Evolutionary conservation across 129 eudicot genomes (phyloP).

Genomic region (Logfia minima): DNA sequence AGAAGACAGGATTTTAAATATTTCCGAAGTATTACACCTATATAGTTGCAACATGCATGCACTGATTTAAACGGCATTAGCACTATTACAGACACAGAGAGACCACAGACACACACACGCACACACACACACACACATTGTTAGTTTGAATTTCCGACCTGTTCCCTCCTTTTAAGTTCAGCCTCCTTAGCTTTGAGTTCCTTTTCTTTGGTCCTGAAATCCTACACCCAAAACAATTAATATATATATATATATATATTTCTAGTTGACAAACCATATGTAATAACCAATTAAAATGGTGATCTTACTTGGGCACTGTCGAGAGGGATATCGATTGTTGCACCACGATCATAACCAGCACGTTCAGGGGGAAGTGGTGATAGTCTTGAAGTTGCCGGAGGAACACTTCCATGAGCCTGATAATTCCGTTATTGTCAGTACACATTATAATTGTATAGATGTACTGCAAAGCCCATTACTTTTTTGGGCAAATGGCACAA

Average conservation of each 20-base stretch:
- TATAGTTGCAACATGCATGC: background rate
- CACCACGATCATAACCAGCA: conserved; percentile 73
- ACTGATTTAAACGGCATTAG: background rate
- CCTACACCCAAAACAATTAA: conserved; percentile 40
- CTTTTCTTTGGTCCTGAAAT: conserved; percentile 68
- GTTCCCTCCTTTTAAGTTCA: conserved; percentile 77
- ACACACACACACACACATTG: background rate
- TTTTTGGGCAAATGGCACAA: background rate
- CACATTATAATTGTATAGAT: background rate
- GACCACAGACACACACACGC: too few species aligned
- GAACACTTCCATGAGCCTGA: conserved; percentile 77
- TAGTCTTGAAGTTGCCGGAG: conserved; percentile 69
- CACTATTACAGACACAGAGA: background rate
- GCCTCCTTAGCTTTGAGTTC: conserved; percentile 90
- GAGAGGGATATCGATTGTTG: conserved; percentile 84
- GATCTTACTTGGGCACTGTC: conserved; percentile 52
- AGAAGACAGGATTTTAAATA: background rate
- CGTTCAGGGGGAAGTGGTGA: conserved; percentile 96
- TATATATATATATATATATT: background rate
- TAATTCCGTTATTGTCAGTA: conserved; percentile 22
- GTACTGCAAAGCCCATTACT: background rate
- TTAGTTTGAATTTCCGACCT: conserved; percentile 42
- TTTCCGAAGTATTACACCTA: background rate
- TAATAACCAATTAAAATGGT: background rate
- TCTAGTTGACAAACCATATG: background rate